Conservation (phyloP, 83 land plant genomes). For the Larix sibirica region DNA sequence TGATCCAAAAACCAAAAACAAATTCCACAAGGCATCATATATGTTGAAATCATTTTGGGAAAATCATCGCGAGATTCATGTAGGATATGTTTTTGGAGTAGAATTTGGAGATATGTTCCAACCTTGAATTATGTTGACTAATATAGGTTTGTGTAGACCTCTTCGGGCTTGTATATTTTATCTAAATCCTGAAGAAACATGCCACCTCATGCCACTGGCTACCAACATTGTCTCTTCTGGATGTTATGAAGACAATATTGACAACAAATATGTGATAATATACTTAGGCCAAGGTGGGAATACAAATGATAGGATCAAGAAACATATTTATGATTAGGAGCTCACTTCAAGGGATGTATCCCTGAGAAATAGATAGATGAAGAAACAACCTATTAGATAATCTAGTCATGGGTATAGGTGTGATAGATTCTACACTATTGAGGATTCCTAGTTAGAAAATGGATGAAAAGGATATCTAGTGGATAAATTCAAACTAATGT, state of each 20-base stretch:
- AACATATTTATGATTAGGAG: too few species aligned
- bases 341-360: too few species aligned
- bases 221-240: constrained; percentile 78
- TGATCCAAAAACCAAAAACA: neutral
- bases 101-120: constrained; percentile 67
- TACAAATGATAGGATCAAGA: neutral
- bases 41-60: constrained; percentile 21
- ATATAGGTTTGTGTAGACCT: constrained; percentile 72
- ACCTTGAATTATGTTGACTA: constrained; percentile 59
- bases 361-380: too few species aligned
- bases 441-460: constrained; percentile 33
- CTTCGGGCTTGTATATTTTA: constrained; percentile 77
- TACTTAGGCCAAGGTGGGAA: constrained; percentile 86
- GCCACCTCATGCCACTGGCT: constrained; percentile 60
- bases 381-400: too few species aligned
- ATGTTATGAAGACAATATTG: constrained; percentile 83
- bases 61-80: constrained; percentile 41
- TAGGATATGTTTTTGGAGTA: constrained; percentile 73
- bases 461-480: constrained; percentile 76
- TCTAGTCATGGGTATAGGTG: constrained; percentile 28
- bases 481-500: constrained; percentile 58
- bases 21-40: neutral
- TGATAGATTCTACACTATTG: constrained; percentile 79
- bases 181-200: constrained; percentile 29
- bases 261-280: constrained; percentile 62